Percentiles rank a stretch among this genome's conserved stretches.
Conservation (phyloP, 2,329 filamentous ascomycete species). For the Elsinoe perseae region DNA sequence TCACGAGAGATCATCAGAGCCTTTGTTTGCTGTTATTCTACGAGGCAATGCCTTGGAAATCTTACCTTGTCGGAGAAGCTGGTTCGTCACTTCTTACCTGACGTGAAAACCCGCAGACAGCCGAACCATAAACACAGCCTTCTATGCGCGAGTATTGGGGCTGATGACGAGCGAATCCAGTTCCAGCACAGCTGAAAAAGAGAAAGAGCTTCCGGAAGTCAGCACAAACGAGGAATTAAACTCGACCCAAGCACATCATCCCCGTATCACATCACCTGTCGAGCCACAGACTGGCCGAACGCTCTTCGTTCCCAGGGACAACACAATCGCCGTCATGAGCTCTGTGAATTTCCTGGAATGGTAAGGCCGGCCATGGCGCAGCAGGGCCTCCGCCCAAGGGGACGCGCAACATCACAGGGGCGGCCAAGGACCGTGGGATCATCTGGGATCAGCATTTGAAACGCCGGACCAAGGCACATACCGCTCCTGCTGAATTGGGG, state of each 20-base stretch:
- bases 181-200: background rate
- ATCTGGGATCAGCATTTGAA: background rate
- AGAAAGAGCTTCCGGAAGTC: background rate
- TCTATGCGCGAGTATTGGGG: background rate
- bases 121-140: background rate
- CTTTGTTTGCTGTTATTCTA: background rate
- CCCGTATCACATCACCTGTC: constrained; percentile 1
- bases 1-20: constrained; percentile 2
- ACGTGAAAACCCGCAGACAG: background rate
- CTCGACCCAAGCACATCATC: constrained; percentile 3
- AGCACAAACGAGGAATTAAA: background rate
- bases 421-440: background rate
- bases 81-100: background rate
- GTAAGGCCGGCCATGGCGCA: constrained; percentile 9
- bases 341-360: background rate
- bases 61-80: background rate
- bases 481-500: constrained; percentile 11
- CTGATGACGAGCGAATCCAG: background rate
- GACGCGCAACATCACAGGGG: constrained; percentile 2
- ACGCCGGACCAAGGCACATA: constrained; percentile 1
- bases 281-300: background rate
- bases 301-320: background rate
- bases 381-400: constrained; percentile 3
- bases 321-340: background rate
- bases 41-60: background rate